These are phyloP conservation scores for Wilcoxina mikolae DNA, from an alignment of 495 filamentous ascomycete species.

Conservation along the genomic window DNA sequence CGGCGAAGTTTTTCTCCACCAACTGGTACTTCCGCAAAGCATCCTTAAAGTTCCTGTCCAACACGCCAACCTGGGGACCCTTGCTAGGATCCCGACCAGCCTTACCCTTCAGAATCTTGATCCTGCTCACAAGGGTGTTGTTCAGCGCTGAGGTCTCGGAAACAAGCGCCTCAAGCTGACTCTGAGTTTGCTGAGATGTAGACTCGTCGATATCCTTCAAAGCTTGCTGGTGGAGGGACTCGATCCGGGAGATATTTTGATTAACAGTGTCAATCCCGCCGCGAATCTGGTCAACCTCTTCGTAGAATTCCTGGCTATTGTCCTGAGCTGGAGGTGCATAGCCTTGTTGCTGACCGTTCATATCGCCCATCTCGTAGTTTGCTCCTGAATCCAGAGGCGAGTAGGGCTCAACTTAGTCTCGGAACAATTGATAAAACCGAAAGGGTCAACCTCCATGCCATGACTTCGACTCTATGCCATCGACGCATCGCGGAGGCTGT, in stretches of 20 bases:
- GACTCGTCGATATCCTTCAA: slow-evolving; percentile 46
- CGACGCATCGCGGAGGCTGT: slow-evolving; percentile 25
- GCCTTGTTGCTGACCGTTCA: slow-evolving; percentile 36
- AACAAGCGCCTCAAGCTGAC: slow-evolving; percentile 44
- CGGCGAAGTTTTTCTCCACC: slow-evolving; percentile 59
- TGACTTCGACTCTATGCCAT: slow-evolving; percentile 18
- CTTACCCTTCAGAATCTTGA: slow-evolving; percentile 64
- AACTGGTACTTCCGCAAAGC: slow-evolving; percentile 68
- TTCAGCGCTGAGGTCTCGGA: slow-evolving; percentile 68
- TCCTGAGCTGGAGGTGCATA: slow-evolving; percentile 39
- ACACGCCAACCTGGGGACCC: slow-evolving; percentile 58
- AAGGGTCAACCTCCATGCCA: slow-evolving; percentile 9
- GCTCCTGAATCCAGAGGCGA: slow-evolving; percentile 30
- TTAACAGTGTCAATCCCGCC: slow-evolving; percentile 64
- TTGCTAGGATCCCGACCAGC: slow-evolving; percentile 58
- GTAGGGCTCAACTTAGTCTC: slow-evolving; percentile 28
- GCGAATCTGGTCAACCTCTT: slow-evolving; percentile 67
- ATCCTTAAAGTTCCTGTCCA: slow-evolving; percentile 61
- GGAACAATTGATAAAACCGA: slow-evolving; percentile 2
- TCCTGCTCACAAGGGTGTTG: slow-evolving; percentile 53
- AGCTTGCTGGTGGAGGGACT: slow-evolving; percentile 41
- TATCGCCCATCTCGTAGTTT: slow-evolving; percentile 34
- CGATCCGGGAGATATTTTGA: slow-evolving; percentile 44
- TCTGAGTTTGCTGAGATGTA: slow-evolving; percentile 36
- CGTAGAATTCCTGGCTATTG: slow-evolving; percentile 44